Percentiles rank a stretch among this genome's conserved stretches.
phyloP scores from a whole-genome alignment of 306 rosid genomes.

The Pyrus pyrifolia region DNA sequence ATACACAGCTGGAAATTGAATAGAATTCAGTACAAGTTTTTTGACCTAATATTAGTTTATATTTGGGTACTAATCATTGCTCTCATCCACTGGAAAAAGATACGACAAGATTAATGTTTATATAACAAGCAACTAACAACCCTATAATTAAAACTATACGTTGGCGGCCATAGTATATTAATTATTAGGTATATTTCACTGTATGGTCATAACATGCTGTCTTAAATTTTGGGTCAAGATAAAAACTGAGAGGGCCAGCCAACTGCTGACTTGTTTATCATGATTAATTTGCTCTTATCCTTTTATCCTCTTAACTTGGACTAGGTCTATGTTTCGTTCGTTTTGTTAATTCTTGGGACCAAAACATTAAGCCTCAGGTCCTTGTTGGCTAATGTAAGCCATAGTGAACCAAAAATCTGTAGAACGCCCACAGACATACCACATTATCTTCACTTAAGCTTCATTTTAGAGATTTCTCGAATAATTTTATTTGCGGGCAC shows the following conservation, averaged over 20 bases:
- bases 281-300: conserved; percentile 2
- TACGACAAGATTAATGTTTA: neutral
- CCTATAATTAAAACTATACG: neutral
- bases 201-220: neutral
- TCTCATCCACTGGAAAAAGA: neutral
- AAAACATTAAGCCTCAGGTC: neutral
- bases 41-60: neutral
- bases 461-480: neutral
- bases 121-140: neutral
- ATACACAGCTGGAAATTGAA: neutral
- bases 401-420: neutral
- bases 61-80: neutral
- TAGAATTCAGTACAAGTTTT: neutral
- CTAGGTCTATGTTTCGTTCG: neutral
- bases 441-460: too few relatives aligned
- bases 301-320: conserved; percentile 1
- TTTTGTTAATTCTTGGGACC: neutral
- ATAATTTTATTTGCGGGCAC: neutral
- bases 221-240: neutral
- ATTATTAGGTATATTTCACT: neutral
- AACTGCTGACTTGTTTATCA: neutral
- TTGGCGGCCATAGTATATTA: neutral
- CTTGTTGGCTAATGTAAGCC: neutral
- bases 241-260: neutral
- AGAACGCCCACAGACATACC: neutral